These are phyloP conservation scores for Chaetomium fimeti DNA, from an alignment of 495 filamentous ascomycete genomes.

Conservation along the genomic window DNA sequence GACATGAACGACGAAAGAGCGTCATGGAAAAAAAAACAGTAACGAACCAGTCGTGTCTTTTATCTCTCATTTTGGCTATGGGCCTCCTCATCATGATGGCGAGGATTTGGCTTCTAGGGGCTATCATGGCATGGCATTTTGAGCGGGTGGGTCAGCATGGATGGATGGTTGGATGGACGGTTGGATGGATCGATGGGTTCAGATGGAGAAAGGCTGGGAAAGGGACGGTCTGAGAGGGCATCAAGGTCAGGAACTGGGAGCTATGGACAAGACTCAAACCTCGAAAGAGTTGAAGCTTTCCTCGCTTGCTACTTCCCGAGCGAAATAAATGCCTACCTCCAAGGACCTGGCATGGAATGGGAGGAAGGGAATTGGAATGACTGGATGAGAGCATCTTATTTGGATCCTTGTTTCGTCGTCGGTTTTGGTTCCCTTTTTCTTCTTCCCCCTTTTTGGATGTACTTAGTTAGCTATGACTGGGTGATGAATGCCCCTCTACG, in stretches of 20 bases:
- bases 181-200: not conserved
- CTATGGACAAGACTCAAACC: not conserved
- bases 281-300: not conserved
- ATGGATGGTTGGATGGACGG: conserved; percentile 8
- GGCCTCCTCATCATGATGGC: not conserved
- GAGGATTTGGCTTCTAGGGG: not conserved
- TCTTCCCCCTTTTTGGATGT: not conserved
- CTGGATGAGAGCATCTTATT: conserved; percentile 12
- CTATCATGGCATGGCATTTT: conserved; percentile 15
- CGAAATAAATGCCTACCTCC: not conserved
- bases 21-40: conserved; percentile 30
- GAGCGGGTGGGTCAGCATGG: conserved; percentile 15
- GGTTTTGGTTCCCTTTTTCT: conserved; percentile 13
- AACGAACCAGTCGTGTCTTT: conserved; percentile 34
- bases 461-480: conserved; percentile 3
- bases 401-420: conserved; percentile 12
- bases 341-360: not conserved
- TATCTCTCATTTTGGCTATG: conserved; percentile 5
- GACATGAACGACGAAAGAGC: conserved; percentile 26
- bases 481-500: not conserved
- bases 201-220: not conserved
- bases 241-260: not conserved
- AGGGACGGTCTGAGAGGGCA: not conserved
- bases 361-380: conserved; percentile 12
- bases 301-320: not conserved